phyloP scores from a whole-genome alignment of 305 asterid genomes.

The Solanum chacoense region DNA sequence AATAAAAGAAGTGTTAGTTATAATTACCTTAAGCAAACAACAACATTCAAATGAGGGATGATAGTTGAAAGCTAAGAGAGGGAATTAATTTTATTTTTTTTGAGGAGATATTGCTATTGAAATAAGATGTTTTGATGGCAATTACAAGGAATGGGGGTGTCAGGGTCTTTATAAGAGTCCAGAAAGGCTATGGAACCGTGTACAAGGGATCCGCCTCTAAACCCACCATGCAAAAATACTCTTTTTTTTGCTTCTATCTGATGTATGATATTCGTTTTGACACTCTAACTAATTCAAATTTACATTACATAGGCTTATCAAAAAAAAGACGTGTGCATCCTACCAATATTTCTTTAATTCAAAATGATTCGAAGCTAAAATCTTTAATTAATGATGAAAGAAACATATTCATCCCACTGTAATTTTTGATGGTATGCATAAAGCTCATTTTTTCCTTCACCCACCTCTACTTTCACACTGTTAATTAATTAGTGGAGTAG shows the following conservation, averaged over 20 bases:
- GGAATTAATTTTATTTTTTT: neutral
- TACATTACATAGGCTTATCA: accelerated
- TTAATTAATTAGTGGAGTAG: neutral
- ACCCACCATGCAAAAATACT: conserved; percentile 10
- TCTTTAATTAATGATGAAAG: neutral
- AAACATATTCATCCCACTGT: neutral
- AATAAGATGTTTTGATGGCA: conserved; percentile 14
- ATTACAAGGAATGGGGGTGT: conserved; percentile 17
- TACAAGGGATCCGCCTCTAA: conserved; percentile 17
- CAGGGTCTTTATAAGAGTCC: conserved; percentile 25
- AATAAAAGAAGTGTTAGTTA: neutral
- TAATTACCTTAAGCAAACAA: conserved; percentile 8
- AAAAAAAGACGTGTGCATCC: neutral
- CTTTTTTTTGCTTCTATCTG: neutral
- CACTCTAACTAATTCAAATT: neutral
- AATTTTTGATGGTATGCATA: neutral
- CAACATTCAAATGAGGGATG: conserved; percentile 11
- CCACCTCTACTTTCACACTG: neutral
- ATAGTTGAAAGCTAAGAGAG: conserved; percentile 9
- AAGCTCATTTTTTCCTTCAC: neutral
- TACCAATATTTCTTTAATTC: neutral
- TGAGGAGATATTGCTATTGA: neutral
- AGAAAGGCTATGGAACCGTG: conserved; percentile 8
- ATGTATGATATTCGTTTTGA: neutral
- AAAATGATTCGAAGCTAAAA: neutral